phyloP scores from a whole-genome alignment of 192 early-diverging fungal genomes.

The Backusella parvicylindrica region DNA sequence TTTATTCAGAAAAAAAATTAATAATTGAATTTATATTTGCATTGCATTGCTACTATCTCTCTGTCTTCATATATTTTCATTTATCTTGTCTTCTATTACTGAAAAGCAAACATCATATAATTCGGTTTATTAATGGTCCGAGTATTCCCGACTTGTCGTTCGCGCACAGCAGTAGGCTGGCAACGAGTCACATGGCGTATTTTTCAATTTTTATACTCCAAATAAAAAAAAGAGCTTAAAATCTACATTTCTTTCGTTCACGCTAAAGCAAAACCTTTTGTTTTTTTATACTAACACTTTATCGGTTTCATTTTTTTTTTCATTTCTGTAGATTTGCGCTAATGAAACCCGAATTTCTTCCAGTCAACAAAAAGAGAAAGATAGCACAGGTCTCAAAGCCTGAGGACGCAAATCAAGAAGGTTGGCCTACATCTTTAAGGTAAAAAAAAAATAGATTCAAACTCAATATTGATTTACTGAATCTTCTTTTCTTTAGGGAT shows the following conservation, averaged over 20 bases:
- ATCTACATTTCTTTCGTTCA: not conserved
- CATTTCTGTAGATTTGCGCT: not conserved
- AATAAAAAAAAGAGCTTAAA: not conserved
- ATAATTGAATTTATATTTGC: no score
- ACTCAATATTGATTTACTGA: not conserved
- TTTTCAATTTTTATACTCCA: not conserved
- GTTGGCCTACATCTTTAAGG: not conserved
- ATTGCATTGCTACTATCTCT: no score
- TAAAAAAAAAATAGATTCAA: not conserved
- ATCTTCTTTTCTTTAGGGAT: slow-evolving; percentile 12
- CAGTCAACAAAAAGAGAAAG: not conserved
- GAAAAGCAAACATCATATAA: no score
- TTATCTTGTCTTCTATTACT: no score
- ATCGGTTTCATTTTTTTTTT: not conserved
- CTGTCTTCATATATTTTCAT: no score
- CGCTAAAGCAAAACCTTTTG: not conserved
- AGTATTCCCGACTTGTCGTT: no score
- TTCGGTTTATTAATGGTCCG: no score
- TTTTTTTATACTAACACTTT: not conserved
- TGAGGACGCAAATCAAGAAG: not conserved
- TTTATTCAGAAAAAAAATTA: no score
- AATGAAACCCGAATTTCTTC: not conserved
- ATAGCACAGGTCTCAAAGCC: not conserved
- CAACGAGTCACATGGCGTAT: not conserved
- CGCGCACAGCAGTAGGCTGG: no score